A percentile compares a stretch with the other conserved stretches of the same genome.
Conservation (phyloP, 768 basidiomycete genomes). For the Phanerochaete sordida region DNA sequence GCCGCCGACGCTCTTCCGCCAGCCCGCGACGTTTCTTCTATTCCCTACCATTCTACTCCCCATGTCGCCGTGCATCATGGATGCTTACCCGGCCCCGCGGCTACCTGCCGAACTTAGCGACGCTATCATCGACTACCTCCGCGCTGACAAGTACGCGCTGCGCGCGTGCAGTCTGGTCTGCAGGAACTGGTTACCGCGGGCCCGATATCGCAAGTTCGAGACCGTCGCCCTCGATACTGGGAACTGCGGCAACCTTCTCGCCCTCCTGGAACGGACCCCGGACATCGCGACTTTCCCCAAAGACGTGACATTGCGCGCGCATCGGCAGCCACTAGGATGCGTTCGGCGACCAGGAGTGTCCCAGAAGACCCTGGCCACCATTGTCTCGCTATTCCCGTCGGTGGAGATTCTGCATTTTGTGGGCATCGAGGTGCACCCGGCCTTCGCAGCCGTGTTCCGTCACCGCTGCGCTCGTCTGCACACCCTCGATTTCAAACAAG, state of each 20-base stretch:
- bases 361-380: not conserved
- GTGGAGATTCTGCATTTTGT: not conserved
- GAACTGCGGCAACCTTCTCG: conserved; percentile 3
- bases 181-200: conserved; percentile 9
- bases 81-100: conserved; percentile 3
- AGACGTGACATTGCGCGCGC: not conserved
- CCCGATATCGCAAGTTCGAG: conserved; percentile 13
- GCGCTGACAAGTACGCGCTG: conserved; percentile 12
- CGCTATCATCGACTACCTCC: conserved; percentile 19
- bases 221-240: not conserved
- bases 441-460: not conserved
- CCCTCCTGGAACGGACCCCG: conserved; percentile 3
- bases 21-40: not conserved
- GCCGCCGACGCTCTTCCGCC: not conserved
- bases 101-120: conserved; percentile 20
- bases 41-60: not conserved
- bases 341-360: not conserved
- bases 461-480: not conserved
- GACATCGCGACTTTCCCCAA: not conserved
- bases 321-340: not conserved
- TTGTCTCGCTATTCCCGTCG: not conserved
- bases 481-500: not conserved
- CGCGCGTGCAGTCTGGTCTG: conserved; percentile 14
- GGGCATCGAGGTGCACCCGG: not conserved
- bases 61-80: not conserved